These are phyloP conservation scores for Entoloma clypeatum DNA, from an alignment of 1,284 basidiomycete species.

Conservation along the genomic window DNA sequence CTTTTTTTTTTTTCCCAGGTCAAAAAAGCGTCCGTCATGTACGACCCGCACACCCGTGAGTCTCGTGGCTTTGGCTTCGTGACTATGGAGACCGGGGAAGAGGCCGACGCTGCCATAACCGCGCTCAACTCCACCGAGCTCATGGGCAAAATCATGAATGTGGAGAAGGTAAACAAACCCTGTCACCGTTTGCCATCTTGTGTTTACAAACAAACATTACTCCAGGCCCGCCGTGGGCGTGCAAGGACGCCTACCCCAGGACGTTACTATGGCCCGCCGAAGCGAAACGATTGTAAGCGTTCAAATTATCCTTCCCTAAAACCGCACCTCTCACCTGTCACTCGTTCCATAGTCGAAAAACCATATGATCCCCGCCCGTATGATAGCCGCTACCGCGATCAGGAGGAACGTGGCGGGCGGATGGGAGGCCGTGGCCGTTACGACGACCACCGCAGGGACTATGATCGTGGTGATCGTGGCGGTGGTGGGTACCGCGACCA, in stretches of 20 bases:
- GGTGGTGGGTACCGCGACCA: conserved; percentile 28
- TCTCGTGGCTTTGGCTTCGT: conserved; percentile 98
- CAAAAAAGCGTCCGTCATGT: conserved; percentile 91
- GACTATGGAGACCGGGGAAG: conserved; percentile 84
- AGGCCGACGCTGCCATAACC: conserved; percentile 87
- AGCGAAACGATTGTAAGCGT: conserved; percentile 58
- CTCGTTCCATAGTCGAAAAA: conserved; percentile 73
- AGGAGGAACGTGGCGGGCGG: conserved; percentile 50
- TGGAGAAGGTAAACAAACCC: conserved; percentile 70
- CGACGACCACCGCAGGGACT: conserved; percentile 44
- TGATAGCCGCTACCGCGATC: conserved; percentile 72
- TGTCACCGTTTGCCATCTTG: neutral
- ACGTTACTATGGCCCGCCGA: conserved; percentile 89
- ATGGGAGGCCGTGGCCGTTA: conserved; percentile 38
- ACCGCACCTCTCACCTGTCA: too few relatives aligned
- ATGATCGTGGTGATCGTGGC: conserved; percentile 38
- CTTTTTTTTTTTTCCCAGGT: conserved; percentile 44
- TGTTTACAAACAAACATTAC: conserved; percentile 11
- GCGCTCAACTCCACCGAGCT: conserved; percentile 81
- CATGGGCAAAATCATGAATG: conserved; percentile 80
- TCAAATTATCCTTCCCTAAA: conserved; percentile 11
- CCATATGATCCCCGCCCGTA: conserved; percentile 80
- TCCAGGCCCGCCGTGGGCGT: conserved; percentile 86
- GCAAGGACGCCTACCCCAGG: conserved; percentile 95
- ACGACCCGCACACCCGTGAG: conserved; percentile 94